Evolutionary conservation across 306 rosid genomes (phyloP), one percentile per base, ranked within the genome.

Genomic region (Pachyrhizus erosus): DNA sequence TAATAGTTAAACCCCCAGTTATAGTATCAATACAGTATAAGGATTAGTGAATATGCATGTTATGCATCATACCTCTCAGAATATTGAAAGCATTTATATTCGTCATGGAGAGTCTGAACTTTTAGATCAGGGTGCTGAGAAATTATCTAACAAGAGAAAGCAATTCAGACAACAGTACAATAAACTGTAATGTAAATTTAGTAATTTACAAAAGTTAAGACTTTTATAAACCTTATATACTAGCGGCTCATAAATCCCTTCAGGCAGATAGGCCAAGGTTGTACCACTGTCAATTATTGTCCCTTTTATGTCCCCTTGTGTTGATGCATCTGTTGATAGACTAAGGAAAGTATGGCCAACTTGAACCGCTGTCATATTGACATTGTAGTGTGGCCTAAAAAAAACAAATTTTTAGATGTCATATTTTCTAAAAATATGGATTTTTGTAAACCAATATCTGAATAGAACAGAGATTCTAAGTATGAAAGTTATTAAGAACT

Each of bases 221-320:
- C 52, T 45, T 60, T 74, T 60, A 24, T 34, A 80, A 75, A 96
- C 99, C 94, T 89, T 92, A 39, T 70, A 65, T 27, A 96, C 88
- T 86, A 96, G 89, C 26, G 99, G 96, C 79, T 78, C 87, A 78
- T 96, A 96, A 73, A 96, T 86, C 82, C 78, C 81, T 58, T 93
- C 98, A 10, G 99, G 99, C 45, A 96, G 97, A 93, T 96, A 93
- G 80, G 99, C 99, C 92, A 96, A 93, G 70, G 99, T 96, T 87
- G 99, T 96, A 68, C 99, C 98, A 58, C 96, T 96, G 86, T 96
- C 99, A 72, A 96, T 96, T 79, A 96, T 91, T 31, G 99, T 93
- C 84, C 99, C 99, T 87, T 84, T 90, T 49, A 51, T 90, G 84
- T 92, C 93, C 40, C 91, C 91, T 12, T 82, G 87, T 70, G 86